Evolutionary conservation across 208 protist genomes (phyloP).

Genomic region (Wallacemonas sp.): DNA sequence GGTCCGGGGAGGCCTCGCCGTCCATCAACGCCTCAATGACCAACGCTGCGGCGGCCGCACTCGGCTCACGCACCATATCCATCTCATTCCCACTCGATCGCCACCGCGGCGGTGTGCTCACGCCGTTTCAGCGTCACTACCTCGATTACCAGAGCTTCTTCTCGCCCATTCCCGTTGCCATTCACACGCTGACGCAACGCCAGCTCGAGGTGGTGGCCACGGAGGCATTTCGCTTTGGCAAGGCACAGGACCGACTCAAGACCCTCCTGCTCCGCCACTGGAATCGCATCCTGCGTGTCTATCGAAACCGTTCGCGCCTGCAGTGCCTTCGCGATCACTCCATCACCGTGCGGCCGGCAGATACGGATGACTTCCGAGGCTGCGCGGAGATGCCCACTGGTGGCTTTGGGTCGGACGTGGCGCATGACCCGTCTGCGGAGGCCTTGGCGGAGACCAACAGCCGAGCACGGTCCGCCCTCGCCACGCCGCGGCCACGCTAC

Average conservation of each 20-base stretch:
- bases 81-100: too few species aligned
- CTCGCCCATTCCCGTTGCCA: constrained; percentile 46
- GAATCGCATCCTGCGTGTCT: constrained; percentile 29
- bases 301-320: constrained; percentile 26
- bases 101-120: neutral
- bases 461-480: too few species aligned
- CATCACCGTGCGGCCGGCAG: neutral
- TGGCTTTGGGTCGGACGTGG: too few species aligned
- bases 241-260: constrained; percentile 42
- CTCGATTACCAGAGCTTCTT: constrained; percentile 23
- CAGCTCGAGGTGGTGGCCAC: constrained; percentile 59
- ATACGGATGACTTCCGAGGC: constrained; percentile 18
- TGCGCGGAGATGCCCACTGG: constrained; percentile 6
- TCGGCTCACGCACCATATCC: too few species aligned
- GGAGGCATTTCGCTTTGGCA: constrained; percentile 59
- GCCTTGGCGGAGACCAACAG: too few species aligned
- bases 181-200: constrained; percentile 63
- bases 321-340: constrained; percentile 16
- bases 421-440: too few species aligned
- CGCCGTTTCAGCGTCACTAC: constrained; percentile 19
- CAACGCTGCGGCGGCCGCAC: too few species aligned
- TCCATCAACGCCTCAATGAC: constrained; percentile 7
- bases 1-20: neutral
- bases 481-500: neutral
- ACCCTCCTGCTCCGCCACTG: constrained; percentile 67